Percentiles rank a stretch among this genome's conserved stretches.
phyloP scores from a whole-genome alignment of 768 basidiomycete species.

The Lepiota venenata region DNA sequence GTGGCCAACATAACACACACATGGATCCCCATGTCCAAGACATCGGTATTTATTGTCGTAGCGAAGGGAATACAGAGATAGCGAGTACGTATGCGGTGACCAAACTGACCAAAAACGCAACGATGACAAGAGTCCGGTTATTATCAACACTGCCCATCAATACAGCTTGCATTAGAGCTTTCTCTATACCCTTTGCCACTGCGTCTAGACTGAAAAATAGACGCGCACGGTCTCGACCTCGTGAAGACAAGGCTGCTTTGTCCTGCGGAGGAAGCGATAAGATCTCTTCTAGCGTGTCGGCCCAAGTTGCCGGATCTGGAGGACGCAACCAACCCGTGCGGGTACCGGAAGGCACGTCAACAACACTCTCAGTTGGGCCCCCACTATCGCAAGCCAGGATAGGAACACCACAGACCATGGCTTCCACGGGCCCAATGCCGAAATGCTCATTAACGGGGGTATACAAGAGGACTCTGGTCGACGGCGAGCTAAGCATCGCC shows the following conservation, averaged over 20 bases:
- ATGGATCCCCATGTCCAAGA: background rate
- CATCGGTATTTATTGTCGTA: background rate
- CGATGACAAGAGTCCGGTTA: constrained; percentile 16
- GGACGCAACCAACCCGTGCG: constrained; percentile 78
- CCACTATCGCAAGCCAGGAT: constrained; percentile 85
- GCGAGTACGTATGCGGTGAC: constrained; percentile 25
- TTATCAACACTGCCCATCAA: constrained; percentile 43
- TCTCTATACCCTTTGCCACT: constrained; percentile 62
- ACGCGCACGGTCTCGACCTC: constrained; percentile 60
- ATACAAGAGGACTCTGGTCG: constrained; percentile 79
- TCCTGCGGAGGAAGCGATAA: constrained; percentile 39
- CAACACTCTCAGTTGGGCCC: constrained; percentile 87
- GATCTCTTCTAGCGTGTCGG: constrained; percentile 60
- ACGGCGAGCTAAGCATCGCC: constrained; percentile 64
- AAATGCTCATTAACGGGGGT: constrained; percentile 97
- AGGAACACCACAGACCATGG: constrained; percentile 88
- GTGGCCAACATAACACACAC: background rate
- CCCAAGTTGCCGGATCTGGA: constrained; percentile 68
- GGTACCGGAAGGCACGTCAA: constrained; percentile 29
- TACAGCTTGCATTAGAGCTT: constrained; percentile 49
- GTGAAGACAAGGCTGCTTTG: constrained; percentile 43
- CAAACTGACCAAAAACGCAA: constrained; percentile 28
- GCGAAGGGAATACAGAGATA: background rate
- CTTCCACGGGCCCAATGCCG: constrained; percentile 95
- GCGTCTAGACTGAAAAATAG: constrained; percentile 73